Base-by-base conservation (phyloP, 306 rosid species). In the Casuarina glauca region DNA sequence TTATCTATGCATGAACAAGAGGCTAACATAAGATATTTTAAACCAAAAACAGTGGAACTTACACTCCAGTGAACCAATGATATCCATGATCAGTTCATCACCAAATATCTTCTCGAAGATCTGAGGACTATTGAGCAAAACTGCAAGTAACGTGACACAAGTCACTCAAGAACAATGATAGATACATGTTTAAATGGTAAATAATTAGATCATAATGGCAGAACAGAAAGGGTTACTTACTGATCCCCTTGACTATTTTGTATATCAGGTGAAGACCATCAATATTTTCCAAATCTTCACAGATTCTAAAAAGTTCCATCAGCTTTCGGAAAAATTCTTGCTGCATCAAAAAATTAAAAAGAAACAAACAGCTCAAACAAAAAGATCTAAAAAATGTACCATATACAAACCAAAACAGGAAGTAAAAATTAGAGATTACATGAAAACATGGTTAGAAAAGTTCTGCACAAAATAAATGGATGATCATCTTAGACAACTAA, bases 51-150 rank as follows among this genome's bases (percentile, higher is more conserved):
- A 79, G 20, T 35, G 63, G 63, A 79, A 87, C 98, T 89, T 91
- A 94, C 98, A 92, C 86, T 94, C 98, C 7, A 94, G 91, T 76
- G 92, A 86, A 54, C 98, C 98, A 68, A 94, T 90, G 53, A 94
- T 67, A 80, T 94, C 95, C 97, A 92, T 86, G 80, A 92, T 90
- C 83, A 81, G 83, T 74, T 94, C 97, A 64, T 94, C 97, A 71
- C 89, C 86, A 64, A 92, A 92, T 68, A 94, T 84, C 85, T 89
- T 94, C 92, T 94, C 98, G 54, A 92, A 91, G 70, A 94, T 86
- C 64, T 85, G 91, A 61, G 94, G 80, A 76, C 93, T 92, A 80
- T 94, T 94, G 53, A 94, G 95, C 79, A 92, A 73, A 81, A 94
- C 98, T 94, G 97, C 84, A 88, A 60, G 76, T 72, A 64, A 74